A percentile compares a stretch with the other conserved stretches of the same genome.
Conservation (phyloP, 805 yeast species). For the Yarrowia bubula region DNA sequence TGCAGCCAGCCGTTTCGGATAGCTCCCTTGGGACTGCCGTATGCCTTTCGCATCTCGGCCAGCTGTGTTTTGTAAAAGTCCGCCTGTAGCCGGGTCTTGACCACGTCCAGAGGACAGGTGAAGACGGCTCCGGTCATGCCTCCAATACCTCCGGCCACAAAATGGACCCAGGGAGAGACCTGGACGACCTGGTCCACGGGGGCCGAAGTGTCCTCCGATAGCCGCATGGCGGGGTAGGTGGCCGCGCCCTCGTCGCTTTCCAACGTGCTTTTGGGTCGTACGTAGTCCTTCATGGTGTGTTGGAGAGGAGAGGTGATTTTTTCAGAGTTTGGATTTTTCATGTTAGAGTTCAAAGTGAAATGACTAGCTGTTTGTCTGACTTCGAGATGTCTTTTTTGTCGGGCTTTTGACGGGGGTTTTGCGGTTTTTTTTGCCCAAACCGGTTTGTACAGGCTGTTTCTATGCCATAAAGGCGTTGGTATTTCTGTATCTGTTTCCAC, state of each 20-base stretch:
- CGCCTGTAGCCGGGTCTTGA: slow-evolving; percentile 90
- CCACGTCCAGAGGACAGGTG: slow-evolving; percentile 95
- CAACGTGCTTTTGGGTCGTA: slow-evolving; percentile 24
- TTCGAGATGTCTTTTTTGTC: neutral
- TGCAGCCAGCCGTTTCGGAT: slow-evolving; percentile 59
- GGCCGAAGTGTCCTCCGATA: neutral
- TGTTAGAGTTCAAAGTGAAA: no score
- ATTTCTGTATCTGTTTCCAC: no score
- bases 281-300: slow-evolving; percentile 22
- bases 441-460: no score
- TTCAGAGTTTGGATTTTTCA: slow-evolving; percentile 10
- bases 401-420: neutral
- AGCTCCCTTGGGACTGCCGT: slow-evolving; percentile 31
- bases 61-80: slow-evolving; percentile 55
- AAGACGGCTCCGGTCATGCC: slow-evolving; percentile 97
- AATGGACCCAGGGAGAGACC: slow-evolving; percentile 51
- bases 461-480: no score
- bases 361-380: no score
- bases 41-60: slow-evolving; percentile 32
- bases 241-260: slow-evolving; percentile 27
- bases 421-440: neutral
- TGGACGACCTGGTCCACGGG: slow-evolving; percentile 31
- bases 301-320: neutral
- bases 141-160: slow-evolving; percentile 59
- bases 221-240: slow-evolving; percentile 25